A percentile compares a stretch with the other conserved stretches of the same genome.
phyloP scores from a whole-genome alignment of 2,329 filamentous ascomycete species.

The Xylaria sp. region DNA sequence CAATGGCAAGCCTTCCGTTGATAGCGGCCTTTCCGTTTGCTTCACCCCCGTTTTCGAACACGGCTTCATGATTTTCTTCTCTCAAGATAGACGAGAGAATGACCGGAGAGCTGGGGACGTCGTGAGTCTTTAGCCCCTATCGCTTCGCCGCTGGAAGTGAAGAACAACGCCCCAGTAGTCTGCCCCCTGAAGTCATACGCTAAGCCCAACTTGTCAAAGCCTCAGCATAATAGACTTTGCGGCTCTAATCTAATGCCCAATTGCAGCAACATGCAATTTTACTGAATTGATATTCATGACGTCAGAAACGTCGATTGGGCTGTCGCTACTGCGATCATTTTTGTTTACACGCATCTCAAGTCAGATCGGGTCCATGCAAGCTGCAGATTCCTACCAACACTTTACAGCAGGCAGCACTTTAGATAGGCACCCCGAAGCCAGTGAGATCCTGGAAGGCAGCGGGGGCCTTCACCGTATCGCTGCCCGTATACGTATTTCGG shows the following conservation, averaged over 20 bases:
- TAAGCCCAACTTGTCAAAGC: too few relatives aligned
- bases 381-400: slow-evolving; percentile 10
- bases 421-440: not conserved
- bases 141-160: too few relatives aligned
- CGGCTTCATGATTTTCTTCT: too few relatives aligned
- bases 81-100: too few relatives aligned
- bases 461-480: slow-evolving; percentile 18
- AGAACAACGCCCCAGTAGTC: too few relatives aligned
- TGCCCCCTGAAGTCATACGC: too few relatives aligned
- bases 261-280: not conserved
- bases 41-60: too few relatives aligned
- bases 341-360: not conserved
- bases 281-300: slow-evolving; percentile 3
- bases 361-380: not conserved
- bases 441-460: not conserved
- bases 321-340: not conserved
- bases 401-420: not conserved
- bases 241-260: not conserved
- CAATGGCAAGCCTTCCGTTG: too few relatives aligned
- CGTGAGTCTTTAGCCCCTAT: too few relatives aligned
- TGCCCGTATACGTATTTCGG: slow-evolving; percentile 15
- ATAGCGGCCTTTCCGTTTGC: too few relatives aligned
- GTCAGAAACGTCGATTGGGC: not conserved
- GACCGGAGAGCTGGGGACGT: too few relatives aligned
- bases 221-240: not conserved